These are phyloP conservation scores for Plectosphaerella sp. DNA, from an alignment of 2,329 filamentous ascomycete species.

Conservation along the genomic window DNA sequence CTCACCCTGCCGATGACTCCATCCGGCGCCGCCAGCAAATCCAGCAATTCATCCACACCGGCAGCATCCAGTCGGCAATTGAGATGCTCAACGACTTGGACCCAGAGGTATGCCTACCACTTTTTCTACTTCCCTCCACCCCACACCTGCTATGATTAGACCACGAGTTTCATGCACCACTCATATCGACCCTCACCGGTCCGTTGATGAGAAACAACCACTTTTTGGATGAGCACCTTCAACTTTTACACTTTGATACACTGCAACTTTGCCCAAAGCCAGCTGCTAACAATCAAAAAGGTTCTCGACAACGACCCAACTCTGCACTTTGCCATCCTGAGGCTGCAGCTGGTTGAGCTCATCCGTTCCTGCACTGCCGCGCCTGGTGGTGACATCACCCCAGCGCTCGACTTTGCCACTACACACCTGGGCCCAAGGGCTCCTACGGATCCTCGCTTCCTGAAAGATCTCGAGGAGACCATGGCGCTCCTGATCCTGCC, in stretches of 20 bases:
- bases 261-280: neutral
- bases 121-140: slow-evolving; percentile 3
- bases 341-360: slow-evolving; percentile 88
- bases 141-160: slow-evolving; percentile 79
- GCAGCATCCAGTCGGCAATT: slow-evolving; percentile 82
- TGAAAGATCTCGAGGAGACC: slow-evolving; percentile 84
- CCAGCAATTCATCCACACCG: slow-evolving; percentile 76
- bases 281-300: slow-evolving; percentile 43
- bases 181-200: slow-evolving; percentile 77
- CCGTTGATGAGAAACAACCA: slow-evolving; percentile 85
- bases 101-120: slow-evolving; percentile 64
- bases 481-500: slow-evolving; percentile 91
- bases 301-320: slow-evolving; percentile 79
- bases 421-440: slow-evolving; percentile 83
- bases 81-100: slow-evolving; percentile 85
- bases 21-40: slow-evolving; percentile 80
- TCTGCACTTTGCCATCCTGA: slow-evolving; percentile 84
- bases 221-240: slow-evolving; percentile 36
- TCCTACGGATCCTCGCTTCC: slow-evolving; percentile 73
- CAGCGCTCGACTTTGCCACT: slow-evolving; percentile 82
- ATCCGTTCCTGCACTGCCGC: slow-evolving; percentile 71
- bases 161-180: slow-evolving; percentile 96
- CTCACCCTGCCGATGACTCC: slow-evolving; percentile 65
- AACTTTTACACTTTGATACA: slow-evolving; percentile 3
- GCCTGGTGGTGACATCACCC: slow-evolving; percentile 66